Percentiles rank a stretch among this genome's conserved stretches.
phyloP scores from a whole-genome alignment of 2,329 filamentous ascomycete species.

The Cordyceps cicadae region DNA sequence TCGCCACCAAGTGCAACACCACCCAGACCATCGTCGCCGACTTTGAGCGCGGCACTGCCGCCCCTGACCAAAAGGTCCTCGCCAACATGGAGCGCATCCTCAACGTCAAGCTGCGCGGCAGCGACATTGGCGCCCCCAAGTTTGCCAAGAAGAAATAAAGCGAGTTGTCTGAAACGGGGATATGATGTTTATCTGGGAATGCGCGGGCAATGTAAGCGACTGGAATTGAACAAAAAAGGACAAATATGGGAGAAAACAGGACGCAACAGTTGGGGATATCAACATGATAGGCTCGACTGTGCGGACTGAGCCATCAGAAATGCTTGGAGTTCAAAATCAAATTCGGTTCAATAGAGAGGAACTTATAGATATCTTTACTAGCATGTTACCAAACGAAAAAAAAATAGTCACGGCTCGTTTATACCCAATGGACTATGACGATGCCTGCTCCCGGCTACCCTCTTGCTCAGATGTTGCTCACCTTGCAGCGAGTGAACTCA shows the following conservation, averaged over 20 bases:
- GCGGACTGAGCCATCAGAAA: neutral
- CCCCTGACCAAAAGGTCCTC: slow-evolving; percentile 78
- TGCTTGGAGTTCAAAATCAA: slow-evolving; percentile 10
- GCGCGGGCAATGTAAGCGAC: slow-evolving; percentile 8
- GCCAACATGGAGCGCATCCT: slow-evolving; percentile 71
- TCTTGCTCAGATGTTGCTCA: slow-evolving; percentile 6
- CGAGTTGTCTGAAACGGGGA: neutral
- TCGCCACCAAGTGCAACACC: slow-evolving; percentile 83
- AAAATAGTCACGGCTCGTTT: slow-evolving; percentile 1
- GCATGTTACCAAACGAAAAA: slow-evolving; percentile 12
- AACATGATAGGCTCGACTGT: neutral
- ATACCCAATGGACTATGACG: neutral
- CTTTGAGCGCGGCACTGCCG: slow-evolving; percentile 72
- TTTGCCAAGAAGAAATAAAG: slow-evolving; percentile 62
- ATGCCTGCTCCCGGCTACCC: neutral
- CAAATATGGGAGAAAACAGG: neutral
- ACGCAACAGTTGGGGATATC: neutral
- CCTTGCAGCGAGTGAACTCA: neutral
- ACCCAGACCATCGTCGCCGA: slow-evolving; percentile 71
- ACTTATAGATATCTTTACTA: slow-evolving; percentile 11
- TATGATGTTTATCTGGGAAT: slow-evolving; percentile 7
- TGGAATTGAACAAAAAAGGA: neutral
- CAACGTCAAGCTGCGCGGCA: slow-evolving; percentile 79
- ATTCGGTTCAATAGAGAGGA: slow-evolving; percentile 1
- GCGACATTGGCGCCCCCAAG: slow-evolving; percentile 76